Percentiles rank a stretch among this genome's conserved stretches.
Evolutionary conservation across 805 yeast species (phyloP).

Genomic region (Torulaspora quercuum): DNA sequence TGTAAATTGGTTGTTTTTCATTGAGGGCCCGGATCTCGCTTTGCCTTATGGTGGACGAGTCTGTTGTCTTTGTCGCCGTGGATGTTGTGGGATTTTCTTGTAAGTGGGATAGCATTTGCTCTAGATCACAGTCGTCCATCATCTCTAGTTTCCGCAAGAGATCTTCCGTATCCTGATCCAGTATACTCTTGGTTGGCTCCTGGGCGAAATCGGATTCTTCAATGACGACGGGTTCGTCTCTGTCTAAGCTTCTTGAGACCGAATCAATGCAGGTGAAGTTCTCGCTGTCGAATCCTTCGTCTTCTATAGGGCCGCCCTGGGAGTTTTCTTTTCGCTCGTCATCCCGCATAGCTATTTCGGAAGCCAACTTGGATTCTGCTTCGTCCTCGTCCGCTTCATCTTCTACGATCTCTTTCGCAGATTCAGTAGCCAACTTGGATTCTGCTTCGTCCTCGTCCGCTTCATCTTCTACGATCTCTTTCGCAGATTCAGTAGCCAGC

Average conservation of each 20-base stretch:
- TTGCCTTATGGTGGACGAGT: slow-evolving; percentile 12
- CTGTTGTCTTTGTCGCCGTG: slow-evolving; percentile 2
- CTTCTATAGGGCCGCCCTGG: too few species aligned
- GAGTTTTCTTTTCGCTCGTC: too few species aligned
- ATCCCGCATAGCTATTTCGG: too few species aligned
- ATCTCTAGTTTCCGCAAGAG: slow-evolving; percentile 29
- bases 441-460: not conserved
- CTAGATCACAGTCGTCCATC: slow-evolving; percentile 26
- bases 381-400: not conserved
- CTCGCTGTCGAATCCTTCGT: too few species aligned
- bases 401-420: not conserved
- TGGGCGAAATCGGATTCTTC: slow-evolving; percentile 10
- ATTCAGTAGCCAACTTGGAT: not conserved
- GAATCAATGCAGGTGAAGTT: too few species aligned
- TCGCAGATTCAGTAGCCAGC: not conserved
- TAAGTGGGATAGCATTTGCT: slow-evolving; percentile 18
- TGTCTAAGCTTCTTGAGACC: too few species aligned
- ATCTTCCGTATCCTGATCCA: slow-evolving; percentile 32
- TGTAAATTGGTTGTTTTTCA: slow-evolving; percentile 60
- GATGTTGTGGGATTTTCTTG: slow-evolving; percentile 7
- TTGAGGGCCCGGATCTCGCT: slow-evolving; percentile 23
- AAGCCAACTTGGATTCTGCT: too few species aligned
- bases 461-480: slow-evolving; percentile 7
- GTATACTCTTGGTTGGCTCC: slow-evolving; percentile 2
- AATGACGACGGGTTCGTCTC: slow-evolving; percentile 3